Conservation (phyloP, 768 basidiomycete species). For the Tylopilus subfusipes region DNA sequence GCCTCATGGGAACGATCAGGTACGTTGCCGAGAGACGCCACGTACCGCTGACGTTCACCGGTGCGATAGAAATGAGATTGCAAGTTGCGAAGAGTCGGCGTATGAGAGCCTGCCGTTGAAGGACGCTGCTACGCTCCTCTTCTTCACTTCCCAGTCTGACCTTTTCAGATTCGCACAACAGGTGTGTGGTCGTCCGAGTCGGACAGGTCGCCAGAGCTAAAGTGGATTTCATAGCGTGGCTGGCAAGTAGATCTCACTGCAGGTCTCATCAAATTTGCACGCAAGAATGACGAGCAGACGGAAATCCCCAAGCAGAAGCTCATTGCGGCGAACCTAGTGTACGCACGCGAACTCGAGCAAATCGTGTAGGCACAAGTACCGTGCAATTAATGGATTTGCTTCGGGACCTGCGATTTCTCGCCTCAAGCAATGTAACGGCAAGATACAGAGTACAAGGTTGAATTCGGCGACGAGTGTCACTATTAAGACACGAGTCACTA, state of each 20-base stretch:
- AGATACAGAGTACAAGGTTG: slow-evolving; percentile 8
- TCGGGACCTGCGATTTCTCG: neutral
- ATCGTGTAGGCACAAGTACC: slow-evolving; percentile 61
- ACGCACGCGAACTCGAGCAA: slow-evolving; percentile 87
- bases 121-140: slow-evolving; percentile 87
- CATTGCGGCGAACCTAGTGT: slow-evolving; percentile 70
- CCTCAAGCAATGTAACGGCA: neutral
- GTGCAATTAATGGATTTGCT: neutral
- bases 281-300: slow-evolving; percentile 74
- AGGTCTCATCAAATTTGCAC: slow-evolving; percentile 71
- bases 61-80: slow-evolving; percentile 82
- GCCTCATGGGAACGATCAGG: slow-evolving; percentile 93
- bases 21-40: slow-evolving; percentile 30
- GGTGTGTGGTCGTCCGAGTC: slow-evolving; percentile 40
- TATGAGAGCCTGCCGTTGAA: slow-evolving; percentile 88
- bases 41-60: slow-evolving; percentile 2
- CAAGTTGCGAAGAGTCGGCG: slow-evolving; percentile 91
- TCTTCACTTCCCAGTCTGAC: slow-evolving; percentile 82
- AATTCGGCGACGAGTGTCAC: slow-evolving; percentile 14
- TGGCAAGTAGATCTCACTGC: slow-evolving; percentile 79
- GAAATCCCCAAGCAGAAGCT: slow-evolving; percentile 86
- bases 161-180: slow-evolving; percentile 77
- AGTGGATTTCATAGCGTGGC: slow-evolving; percentile 51
- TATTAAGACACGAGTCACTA: slow-evolving; percentile 28
- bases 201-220: neutral